Evolutionary conservation across 805 yeast species (phyloP), one percentile per base, ranked within the genome.

Genomic region (Metschnikowia sp.): DNA sequence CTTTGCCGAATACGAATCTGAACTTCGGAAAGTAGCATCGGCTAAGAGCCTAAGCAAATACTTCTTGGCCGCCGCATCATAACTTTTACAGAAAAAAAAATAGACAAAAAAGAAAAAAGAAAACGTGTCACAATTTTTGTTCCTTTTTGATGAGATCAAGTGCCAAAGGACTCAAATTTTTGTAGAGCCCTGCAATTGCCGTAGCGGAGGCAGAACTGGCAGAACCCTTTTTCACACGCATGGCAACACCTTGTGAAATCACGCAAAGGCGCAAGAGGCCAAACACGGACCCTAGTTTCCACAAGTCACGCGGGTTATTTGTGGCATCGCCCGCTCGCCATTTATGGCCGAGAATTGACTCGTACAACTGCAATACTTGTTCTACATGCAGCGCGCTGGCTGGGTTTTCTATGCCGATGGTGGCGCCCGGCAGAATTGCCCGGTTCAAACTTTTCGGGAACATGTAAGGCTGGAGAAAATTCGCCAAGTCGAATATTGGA

Each of bases 221-320:
- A 33, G 72, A 75, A 10, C 84, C 84, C 42, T 69, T 63, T 10
- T 69, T 65, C 1, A 70, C 66, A 44, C 86, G 66, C 66, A 81
- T 80, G 5, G 81, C 82, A 42, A 82, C 79, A 3, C 87, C 87
- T 52, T 82, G 87, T 13, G 76, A 68, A 46, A 82, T 82, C 13
- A 82, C 84, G 48, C 77, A 70, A 15, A 81, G 67, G 19, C 86
- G 64, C 34, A 78, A 69, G 35, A 80, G 63, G 0, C 83, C 83
- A 62, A 80, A 82, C 2, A 79, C 82, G 11, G 66, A 70, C 1
- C 84, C 86, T 39, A 75, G 72, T 5, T 60, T 57, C 84, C 84
- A 82, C 47, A 60, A 62, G 34, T 66, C 69, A 6, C 58, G 44
- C 1, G 82, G 75, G 51, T 77, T 74, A 59, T 76, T 76, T 10